These are phyloP conservation scores for Backusella tarrabulga DNA, from an alignment of 192 early-diverging fungal species.

Conservation along the genomic window DNA sequence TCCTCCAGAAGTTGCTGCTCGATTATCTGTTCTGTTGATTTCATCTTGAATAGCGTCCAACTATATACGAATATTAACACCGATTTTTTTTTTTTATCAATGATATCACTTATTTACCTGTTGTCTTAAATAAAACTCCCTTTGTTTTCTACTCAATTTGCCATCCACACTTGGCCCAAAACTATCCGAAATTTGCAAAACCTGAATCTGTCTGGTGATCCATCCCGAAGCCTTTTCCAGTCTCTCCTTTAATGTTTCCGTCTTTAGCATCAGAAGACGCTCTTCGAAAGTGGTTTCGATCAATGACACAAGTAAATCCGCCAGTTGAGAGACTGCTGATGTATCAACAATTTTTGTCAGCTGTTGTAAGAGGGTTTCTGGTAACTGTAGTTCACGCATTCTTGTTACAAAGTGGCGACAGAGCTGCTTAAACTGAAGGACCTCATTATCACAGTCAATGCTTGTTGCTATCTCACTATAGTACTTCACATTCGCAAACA, in stretches of 20 bases:
- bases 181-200: slow-evolving; percentile 64
- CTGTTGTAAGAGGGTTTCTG: slow-evolving; percentile 58
- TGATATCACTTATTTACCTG: slow-evolving; percentile 46
- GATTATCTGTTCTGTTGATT: slow-evolving; percentile 60
- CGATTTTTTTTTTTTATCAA: not conserved
- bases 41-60: slow-evolving; percentile 81
- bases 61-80: slow-evolving; percentile 28
- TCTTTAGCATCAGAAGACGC: slow-evolving; percentile 64
- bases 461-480: slow-evolving; percentile 19
- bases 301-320: slow-evolving; percentile 68
- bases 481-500: slow-evolving; percentile 50
- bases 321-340: slow-evolving; percentile 53
- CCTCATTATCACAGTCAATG: slow-evolving; percentile 48
- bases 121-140: slow-evolving; percentile 76
- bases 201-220: slow-evolving; percentile 71
- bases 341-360: slow-evolving; percentile 65
- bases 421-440: slow-evolving; percentile 51
- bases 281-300: slow-evolving; percentile 73
- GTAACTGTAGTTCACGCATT: slow-evolving; percentile 65
- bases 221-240: slow-evolving; percentile 55
- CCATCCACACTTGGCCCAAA: slow-evolving; percentile 69
- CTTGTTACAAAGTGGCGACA: slow-evolving; percentile 48
- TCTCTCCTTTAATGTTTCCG: slow-evolving; percentile 53
- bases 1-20: slow-evolving; percentile 36
- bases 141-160: slow-evolving; percentile 76